Evolutionary conservation across 1,284 basidiomycete species (phyloP), one percentile per base, ranked within the genome.

Genomic region (Xanthoconium separans): DNA sequence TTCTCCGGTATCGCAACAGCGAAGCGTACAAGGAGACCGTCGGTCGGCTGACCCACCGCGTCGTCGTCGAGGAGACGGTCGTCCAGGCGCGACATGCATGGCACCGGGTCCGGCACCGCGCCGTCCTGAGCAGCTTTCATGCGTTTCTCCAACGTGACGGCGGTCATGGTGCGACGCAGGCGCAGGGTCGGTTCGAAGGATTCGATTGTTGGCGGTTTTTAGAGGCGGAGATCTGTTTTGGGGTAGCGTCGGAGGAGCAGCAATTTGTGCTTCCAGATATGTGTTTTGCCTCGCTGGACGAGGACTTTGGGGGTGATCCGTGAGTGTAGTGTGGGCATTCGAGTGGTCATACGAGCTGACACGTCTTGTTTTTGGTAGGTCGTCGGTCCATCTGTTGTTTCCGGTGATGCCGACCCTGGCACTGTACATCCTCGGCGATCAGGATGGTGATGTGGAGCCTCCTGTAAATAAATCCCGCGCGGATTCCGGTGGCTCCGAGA

Each of bases 1-100:
- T 84, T 55, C 66, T 84, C 2, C 75, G 81, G 24, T 84, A 81
- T 57, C 72, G 82, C 15, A 84, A 84, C 55, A 75, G 79, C 59
- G 63, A 69, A 9, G 71, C 70, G 20, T 84, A 81, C 58, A 60
- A 62, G 13, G 62, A 73, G 36, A 74, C 73, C 2, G 60, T 71
- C 24, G 54, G 44, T 2, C 58, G 60, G 27, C 50, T 69, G 42
- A 58, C 60, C 2, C 46, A 50, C 4, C 58, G 60, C 10, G 56
- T 59, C 41, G 46, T 58, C 29, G 53, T 67, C 10, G 59, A 54
- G 22, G 60, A 55, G 8, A 58, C 48, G 18, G 20, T 59, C 48
- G 70, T 47, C 48, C 61, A 49, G 58, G 69, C 53, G 37, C 70
- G 45, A 52, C 63, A 64, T 37, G 63, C 62, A 22, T 65, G 65